Evolutionary conservation across 139 green algal genomes (phyloP).

Genomic region (Chlorella sp.): DNA sequence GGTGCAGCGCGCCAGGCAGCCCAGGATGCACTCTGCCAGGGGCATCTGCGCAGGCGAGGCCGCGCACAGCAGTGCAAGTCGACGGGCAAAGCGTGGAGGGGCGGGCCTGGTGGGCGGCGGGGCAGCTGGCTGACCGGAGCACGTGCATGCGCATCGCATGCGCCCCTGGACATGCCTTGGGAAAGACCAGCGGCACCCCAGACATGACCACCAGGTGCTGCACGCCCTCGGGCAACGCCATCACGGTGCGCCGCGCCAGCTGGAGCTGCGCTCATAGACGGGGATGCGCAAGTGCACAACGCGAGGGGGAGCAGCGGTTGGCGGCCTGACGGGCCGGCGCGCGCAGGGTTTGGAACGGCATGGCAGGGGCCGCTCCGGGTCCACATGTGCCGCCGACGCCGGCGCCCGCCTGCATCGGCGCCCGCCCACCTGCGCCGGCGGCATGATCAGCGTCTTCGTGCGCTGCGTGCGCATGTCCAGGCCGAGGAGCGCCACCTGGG

Average conservation of each 20-base stretch:
- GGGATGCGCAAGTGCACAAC: background rate
- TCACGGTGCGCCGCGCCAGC: background rate
- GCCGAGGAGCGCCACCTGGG: conserved; percentile 36
- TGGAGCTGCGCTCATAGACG: too few species aligned
- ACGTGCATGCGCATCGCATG: too few species aligned
- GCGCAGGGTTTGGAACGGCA: background rate
- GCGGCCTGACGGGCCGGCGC: background rate
- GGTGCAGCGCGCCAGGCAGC: background rate
- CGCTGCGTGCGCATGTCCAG: conserved; percentile 51
- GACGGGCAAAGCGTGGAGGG: too few species aligned
- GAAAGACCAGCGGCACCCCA: conserved; percentile 46
- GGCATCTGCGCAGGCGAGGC: conserved; percentile 4
- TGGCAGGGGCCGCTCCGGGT: background rate
- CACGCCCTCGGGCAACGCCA: conserved; percentile 13
- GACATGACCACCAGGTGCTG: conserved; percentile 41
- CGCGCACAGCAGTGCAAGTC: too few species aligned
- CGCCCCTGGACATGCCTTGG: conserved; percentile 31
- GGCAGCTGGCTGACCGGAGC: too few species aligned
- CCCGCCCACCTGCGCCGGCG: too few species aligned
- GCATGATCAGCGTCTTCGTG: conserved; percentile 42
- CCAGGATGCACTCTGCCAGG: conserved; percentile 17
- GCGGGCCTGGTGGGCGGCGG: too few species aligned
- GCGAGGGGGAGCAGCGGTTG: background rate
- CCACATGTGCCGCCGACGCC: background rate
- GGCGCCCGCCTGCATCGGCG: background rate